Evolutionary conservation across 2,329 filamentous ascomycete genomes (phyloP), one percentile per base, ranked within the genome.

Genomic region (Colletotrichum scovillei): DNA sequence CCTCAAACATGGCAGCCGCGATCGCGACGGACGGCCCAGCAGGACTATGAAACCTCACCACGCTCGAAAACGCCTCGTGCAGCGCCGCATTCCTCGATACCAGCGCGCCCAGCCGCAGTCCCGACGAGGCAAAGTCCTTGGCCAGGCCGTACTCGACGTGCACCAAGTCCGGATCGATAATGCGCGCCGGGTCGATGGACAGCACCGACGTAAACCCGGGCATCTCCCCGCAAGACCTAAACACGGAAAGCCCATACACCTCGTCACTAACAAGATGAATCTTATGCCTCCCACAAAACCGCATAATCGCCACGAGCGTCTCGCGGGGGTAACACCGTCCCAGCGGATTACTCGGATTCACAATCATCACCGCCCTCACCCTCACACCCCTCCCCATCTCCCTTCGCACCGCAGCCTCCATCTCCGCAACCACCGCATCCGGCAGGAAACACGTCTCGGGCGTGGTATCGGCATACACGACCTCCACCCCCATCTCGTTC

Each of bases 201-300:
- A 90, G 79, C 3, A 83, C 80, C 0, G 88, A 90, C 3, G 84
- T 87, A 74, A 90, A 90, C 4, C 6, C n/a, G 22, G 57, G 28
- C 26, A 69, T 28, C n/a, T 49, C 49, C n/a, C 19, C 28, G 0
- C 81, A 79, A 35, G 80, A 77, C 78, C 86, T 71, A 72, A 86
- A 90, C 0, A 87, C 82, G 1, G 87, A 88, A 49, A 87, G 80
- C 11, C 86, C 89, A 76, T 91, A 91, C 52, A 91, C 87, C 76
- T 91, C 89, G 77, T 91, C 89, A 74, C 86, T 87, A 75, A 91
- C 84, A 58, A 91, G 80, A 72, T 91, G 88, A 4, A 91, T 79
- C 4, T 79, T 75, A 73, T 89, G 82, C 53, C 81, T 82, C 65
- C 87, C 80, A 74, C 88, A 90, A 66, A 91, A 83, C 3, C 77